A percentile compares a stretch with the other conserved stretches of the same genome.
These are phyloP conservation scores for Aspergillus jensenii DNA, from an alignment of 2,329 filamentous ascomycete genomes.

Conservation along the genomic window DNA sequence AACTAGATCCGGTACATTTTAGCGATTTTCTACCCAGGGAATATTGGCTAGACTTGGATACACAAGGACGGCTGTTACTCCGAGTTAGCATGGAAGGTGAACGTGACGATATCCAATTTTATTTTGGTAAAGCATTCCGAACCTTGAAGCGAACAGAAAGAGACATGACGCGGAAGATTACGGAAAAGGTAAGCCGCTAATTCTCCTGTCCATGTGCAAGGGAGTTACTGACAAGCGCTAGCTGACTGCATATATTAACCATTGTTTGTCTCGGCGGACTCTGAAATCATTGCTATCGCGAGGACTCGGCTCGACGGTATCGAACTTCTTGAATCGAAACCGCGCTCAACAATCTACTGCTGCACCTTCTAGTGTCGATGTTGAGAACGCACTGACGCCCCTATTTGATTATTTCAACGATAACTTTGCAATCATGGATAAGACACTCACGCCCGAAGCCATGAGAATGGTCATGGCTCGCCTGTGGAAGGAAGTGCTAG, in stretches of 20 bases:
- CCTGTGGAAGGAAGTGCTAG: conserved; percentile 94
- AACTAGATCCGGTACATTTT: conserved; percentile 97
- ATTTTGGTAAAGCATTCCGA: conserved; percentile 95
- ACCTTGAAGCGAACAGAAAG: conserved; percentile 92
- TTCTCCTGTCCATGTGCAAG: background rate
- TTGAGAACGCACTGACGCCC: conserved; percentile 77
- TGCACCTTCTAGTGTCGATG: conserved; percentile 67
- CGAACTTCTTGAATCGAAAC: conserved; percentile 63
- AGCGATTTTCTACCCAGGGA: conserved; percentile 93
- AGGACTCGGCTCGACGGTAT: conserved; percentile 71
- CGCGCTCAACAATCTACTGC: conserved; percentile 51
- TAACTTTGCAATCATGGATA: conserved; percentile 98
- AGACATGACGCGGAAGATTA: conserved; percentile 97
- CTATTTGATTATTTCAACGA: conserved; percentile 95
- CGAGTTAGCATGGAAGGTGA: conserved; percentile 98
- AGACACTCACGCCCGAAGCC: conserved; percentile 89
- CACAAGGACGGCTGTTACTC: conserved; percentile 83
- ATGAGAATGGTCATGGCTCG: conserved; percentile 99
- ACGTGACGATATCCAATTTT: conserved; percentile 96
- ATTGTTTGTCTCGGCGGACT: conserved; percentile 80
- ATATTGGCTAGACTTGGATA: conserved; percentile 97
- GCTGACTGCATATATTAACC: conserved; percentile 90
- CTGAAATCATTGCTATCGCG: conserved; percentile 72
- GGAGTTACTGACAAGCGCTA: conserved; percentile 34
- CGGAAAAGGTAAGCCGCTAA: conserved; percentile 75